These are phyloP conservation scores for Penicillium bialowiezense DNA, from an alignment of 495 filamentous ascomycete species.

Conservation along the genomic window DNA sequence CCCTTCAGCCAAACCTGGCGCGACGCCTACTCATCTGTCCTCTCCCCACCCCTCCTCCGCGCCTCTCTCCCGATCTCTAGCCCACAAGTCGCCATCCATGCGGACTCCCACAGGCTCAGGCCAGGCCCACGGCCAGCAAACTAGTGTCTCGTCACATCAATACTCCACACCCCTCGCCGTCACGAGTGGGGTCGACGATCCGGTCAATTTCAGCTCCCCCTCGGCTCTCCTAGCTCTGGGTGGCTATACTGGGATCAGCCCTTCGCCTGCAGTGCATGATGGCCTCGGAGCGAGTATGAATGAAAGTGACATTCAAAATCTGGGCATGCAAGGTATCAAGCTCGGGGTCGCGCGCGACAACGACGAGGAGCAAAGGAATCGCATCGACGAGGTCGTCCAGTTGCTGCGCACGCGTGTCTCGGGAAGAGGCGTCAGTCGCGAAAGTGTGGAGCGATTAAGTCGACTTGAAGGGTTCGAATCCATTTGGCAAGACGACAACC, in stretches of 20 bases:
- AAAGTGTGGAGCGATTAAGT: constrained; percentile 75
- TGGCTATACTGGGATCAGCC: constrained; percentile 42
- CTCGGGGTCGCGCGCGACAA: constrained; percentile 43
- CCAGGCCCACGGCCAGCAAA: constrained; percentile 25
- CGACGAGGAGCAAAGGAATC: constrained; percentile 52
- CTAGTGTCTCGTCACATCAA: constrained; percentile 34
- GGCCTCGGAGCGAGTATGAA: constrained; percentile 39
- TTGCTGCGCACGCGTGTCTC: constrained; percentile 41
- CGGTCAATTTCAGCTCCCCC: constrained; percentile 45
- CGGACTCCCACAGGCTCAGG: constrained; percentile 43
- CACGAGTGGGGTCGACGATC: constrained; percentile 35
- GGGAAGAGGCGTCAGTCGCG: constrained; percentile 64
- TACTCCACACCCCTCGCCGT: constrained; percentile 42
- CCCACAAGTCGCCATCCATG: constrained; percentile 45
- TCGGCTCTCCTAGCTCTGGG: constrained; percentile 44
- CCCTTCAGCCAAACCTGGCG: constrained; percentile 43
- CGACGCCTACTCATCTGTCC: constrained; percentile 47
- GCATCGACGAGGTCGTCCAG: constrained; percentile 47
- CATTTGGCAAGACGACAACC: constrained; percentile 64
- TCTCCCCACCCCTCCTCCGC: constrained; percentile 42
- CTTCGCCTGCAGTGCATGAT: constrained; percentile 41
- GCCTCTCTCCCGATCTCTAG: constrained; percentile 38
- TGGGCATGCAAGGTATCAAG: constrained; percentile 43
- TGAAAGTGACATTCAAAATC: constrained; percentile 42
- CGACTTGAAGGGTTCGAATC: constrained; percentile 71